Percentiles rank a stretch among this genome's conserved stretches.
These are phyloP conservation scores for Talaromyces sp. DNA, from an alignment of 2,329 filamentous ascomycete species.

Conservation along the genomic window DNA sequence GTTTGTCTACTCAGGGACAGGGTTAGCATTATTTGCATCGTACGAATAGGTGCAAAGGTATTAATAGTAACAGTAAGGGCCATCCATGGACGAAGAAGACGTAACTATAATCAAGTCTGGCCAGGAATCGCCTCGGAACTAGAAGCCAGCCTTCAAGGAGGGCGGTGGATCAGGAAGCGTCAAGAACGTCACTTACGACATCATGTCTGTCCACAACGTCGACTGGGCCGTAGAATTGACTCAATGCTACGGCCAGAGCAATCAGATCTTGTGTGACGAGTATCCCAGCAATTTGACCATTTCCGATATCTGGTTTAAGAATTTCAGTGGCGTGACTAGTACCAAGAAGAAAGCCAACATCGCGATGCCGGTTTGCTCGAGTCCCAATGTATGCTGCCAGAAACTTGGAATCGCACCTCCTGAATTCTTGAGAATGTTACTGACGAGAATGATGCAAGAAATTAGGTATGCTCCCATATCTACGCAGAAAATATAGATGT, in stretches of 20 bases:
- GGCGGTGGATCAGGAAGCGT: constrained; percentile 60
- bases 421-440: background rate
- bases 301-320: constrained; percentile 35
- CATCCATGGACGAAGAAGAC: too few species aligned
- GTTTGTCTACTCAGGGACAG: too few species aligned
- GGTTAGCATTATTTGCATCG: too few species aligned
- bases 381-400: constrained; percentile 43
- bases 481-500: constrained; percentile 44
- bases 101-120: too few species aligned
- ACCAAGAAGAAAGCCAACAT: constrained; percentile 41
- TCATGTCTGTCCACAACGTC: constrained; percentile 56
- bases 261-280: constrained; percentile 56
- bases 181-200: constrained; percentile 62
- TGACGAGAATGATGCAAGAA: background rate
- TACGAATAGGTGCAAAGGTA: too few species aligned
- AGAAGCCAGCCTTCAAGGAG: constrained; percentile 58
- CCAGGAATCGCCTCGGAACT: constrained; percentile 53
- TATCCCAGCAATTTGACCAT: constrained; percentile 36
- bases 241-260: constrained; percentile 62
- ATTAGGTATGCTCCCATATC: constrained; percentile 44
- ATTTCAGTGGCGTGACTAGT: constrained; percentile 53
- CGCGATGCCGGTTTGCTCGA: constrained; percentile 47
- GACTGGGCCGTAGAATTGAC: constrained; percentile 61
- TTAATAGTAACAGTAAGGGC: too few species aligned
- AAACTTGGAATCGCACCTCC: too few species aligned